Percentiles rank a stretch among this genome's conserved stretches.
Evolutionary conservation across 768 basidiomycete species (phyloP).

Genomic region (Tulasnella sp.): DNA sequence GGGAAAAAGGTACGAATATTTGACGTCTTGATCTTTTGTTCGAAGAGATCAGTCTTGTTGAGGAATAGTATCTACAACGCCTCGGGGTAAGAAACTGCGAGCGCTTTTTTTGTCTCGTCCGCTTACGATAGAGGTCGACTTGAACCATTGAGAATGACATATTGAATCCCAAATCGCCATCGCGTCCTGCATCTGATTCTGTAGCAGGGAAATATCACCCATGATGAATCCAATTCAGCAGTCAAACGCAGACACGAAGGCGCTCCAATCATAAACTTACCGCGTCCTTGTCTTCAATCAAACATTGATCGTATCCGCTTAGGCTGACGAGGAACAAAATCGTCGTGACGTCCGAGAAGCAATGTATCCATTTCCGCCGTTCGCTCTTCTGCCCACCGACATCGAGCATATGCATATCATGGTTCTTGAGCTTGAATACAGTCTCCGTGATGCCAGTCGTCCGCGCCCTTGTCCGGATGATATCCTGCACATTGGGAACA

Average conservation of each 20-base stretch:
- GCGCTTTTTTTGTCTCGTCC: neutral
- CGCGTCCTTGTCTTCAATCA: slow-evolving; percentile 85
- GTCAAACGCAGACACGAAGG: too few relatives aligned
- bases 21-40: slow-evolving; percentile 66
- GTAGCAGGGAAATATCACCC: neutral
- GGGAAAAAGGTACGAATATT: slow-evolving; percentile 86
- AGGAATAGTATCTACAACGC: slow-evolving; percentile 84
- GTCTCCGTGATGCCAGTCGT: slow-evolving; percentile 91
- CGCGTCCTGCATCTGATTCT: slow-evolving; percentile 99
- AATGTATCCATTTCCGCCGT: slow-evolving; percentile 87
- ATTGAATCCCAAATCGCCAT: slow-evolving; percentile 99
- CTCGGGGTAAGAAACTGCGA: neutral
- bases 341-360: slow-evolving; percentile 88
- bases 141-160: slow-evolving; percentile 97
- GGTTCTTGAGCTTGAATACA: slow-evolving; percentile 61
- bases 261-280: slow-evolving; percentile 35
- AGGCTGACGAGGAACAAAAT: slow-evolving; percentile 86
- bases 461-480: slow-evolving; percentile 72
- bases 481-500: slow-evolving; percentile 63
- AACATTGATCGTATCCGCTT: slow-evolving; percentile 88
- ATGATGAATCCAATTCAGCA: neutral
- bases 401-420: slow-evolving; percentile 88
- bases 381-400: slow-evolving; percentile 85
- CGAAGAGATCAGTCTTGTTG: slow-evolving; percentile 92
- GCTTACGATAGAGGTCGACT: slow-evolving; percentile 81